Evolutionary conservation across 2,329 filamentous ascomycete species (phyloP).

Genomic region (Penicillium sp.): DNA sequence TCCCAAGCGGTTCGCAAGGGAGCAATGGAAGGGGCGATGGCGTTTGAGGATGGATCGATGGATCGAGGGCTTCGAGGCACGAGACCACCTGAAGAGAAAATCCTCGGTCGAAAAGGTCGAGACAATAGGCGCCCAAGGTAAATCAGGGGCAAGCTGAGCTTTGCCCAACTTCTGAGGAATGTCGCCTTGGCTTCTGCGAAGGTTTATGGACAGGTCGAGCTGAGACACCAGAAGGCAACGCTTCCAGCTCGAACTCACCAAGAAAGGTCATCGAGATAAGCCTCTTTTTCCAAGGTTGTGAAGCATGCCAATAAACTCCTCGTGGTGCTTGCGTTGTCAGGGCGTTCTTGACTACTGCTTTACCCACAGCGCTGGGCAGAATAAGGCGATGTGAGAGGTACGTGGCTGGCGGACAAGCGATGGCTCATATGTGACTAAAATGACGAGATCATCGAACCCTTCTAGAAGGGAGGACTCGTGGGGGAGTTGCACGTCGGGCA

Average conservation of each 20-base stretch:
- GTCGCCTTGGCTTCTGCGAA: neutral
- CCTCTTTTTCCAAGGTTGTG: neutral
- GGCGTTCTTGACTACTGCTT: constrained; percentile 9
- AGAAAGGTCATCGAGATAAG: constrained; percentile 11
- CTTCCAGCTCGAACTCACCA: neutral
- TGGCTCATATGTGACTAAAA: constrained; percentile 18
- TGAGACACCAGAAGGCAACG: neutral
- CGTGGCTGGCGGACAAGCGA: constrained; percentile 1
- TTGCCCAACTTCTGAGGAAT: neutral
- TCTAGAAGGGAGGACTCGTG: constrained; percentile 4
- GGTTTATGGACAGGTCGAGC: neutral
- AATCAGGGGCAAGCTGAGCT: neutral
- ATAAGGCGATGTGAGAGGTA: constrained; percentile 3
- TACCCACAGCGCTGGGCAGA: constrained; percentile 1
- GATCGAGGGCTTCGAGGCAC: neutral
- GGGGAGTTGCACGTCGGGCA: neutral
- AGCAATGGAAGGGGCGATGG: neutral
- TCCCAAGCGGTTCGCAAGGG: neutral
- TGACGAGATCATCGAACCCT: constrained; percentile 13
- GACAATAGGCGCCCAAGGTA: neutral
- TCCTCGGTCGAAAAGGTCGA: neutral
- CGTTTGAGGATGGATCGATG: neutral
- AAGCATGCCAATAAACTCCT: constrained; percentile 8
- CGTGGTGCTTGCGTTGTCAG: constrained; percentile 7
- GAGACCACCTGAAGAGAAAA: neutral